Conservation (phyloP, 345 rosid species). For the Aethionema arabicum region DNA sequence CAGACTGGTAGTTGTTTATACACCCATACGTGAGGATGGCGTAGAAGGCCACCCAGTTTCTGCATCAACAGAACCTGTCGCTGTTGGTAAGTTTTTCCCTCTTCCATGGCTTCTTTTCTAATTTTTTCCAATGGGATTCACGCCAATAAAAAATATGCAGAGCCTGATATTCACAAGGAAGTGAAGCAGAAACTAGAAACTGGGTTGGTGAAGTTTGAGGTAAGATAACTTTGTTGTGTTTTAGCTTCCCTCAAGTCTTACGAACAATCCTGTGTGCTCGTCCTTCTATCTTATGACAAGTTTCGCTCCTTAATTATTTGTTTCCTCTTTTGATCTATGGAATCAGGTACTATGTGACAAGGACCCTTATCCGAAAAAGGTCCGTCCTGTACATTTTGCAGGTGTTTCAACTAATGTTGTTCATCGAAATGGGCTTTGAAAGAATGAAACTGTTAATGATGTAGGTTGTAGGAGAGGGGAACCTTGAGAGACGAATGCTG, state of each 20-base stretch:
- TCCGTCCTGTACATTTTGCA: constrained; percentile 23
- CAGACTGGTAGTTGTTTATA: constrained; percentile 81
- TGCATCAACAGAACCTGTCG: constrained; percentile 90
- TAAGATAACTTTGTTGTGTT: constrained; percentile 26
- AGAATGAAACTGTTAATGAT: constrained; percentile 23
- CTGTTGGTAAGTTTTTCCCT: constrained; percentile 60
- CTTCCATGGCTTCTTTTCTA: constrained; percentile 3
- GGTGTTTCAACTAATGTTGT: constrained; percentile 19
- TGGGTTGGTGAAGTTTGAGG: constrained; percentile 95
- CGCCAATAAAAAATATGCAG: constrained; percentile 47
- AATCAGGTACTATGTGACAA: constrained; percentile 80
- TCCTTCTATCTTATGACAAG: background rate
- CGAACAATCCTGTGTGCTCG: background rate
- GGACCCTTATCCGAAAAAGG: constrained; percentile 81
- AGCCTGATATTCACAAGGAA: constrained; percentile 88
- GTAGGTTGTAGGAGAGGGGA: constrained; percentile 73
- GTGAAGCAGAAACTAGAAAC: constrained; percentile 88
- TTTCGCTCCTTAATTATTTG: constrained; percentile 8
- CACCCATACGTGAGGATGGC: constrained; percentile 91
- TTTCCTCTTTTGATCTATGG: constrained; percentile 26
- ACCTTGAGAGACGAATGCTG: constrained; percentile 83
- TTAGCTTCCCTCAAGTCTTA: background rate
- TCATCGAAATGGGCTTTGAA: background rate
- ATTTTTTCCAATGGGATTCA: constrained; percentile 5
- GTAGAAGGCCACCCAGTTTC: constrained; percentile 94